Percentiles rank a stretch among this genome's conserved stretches.
phyloP scores from a whole-genome alignment of 345 rosid species.

The Balakata baccata region DNA sequence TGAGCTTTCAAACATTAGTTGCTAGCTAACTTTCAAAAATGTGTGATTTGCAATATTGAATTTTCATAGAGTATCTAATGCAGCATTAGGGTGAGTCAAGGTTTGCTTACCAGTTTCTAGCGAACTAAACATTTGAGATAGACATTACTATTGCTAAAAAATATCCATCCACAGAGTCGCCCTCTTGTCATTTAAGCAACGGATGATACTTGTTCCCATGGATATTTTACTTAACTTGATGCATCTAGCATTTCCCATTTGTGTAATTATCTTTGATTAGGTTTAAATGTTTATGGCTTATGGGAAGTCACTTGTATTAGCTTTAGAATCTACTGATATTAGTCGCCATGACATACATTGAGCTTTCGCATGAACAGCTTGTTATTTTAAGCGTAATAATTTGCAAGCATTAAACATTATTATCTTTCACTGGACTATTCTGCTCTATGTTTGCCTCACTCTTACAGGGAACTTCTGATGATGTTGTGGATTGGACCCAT shows the following conservation, averaged over 20 bases:
- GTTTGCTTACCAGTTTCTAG: background rate
- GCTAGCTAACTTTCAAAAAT: background rate
- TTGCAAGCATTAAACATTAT: background rate
- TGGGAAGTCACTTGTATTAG: background rate
- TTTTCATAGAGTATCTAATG: background rate
- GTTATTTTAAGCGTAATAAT: background rate
- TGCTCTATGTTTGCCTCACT: too few species aligned
- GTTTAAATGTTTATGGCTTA: slow-evolving; percentile 1
- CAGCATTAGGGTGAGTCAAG: background rate
- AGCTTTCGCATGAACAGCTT: background rate
- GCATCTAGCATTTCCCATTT: too few species aligned
- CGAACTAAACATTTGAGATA: background rate
- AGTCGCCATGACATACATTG: background rate
- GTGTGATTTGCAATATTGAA: background rate
- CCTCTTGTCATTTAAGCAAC: background rate
- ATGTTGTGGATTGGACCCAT: slow-evolving; percentile 84
- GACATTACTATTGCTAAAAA: background rate
- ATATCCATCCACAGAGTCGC: background rate
- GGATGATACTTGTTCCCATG: background rate
- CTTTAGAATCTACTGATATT: background rate
- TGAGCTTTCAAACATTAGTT: background rate
- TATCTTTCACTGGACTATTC: too few species aligned
- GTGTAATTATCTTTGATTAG: background rate
- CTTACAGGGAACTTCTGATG: slow-evolving; percentile 85
- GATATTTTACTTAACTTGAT: background rate